Evolutionary conservation across 2,329 filamentous ascomycete genomes (phyloP).

Genomic region (Fusarium xyrophilum): DNA sequence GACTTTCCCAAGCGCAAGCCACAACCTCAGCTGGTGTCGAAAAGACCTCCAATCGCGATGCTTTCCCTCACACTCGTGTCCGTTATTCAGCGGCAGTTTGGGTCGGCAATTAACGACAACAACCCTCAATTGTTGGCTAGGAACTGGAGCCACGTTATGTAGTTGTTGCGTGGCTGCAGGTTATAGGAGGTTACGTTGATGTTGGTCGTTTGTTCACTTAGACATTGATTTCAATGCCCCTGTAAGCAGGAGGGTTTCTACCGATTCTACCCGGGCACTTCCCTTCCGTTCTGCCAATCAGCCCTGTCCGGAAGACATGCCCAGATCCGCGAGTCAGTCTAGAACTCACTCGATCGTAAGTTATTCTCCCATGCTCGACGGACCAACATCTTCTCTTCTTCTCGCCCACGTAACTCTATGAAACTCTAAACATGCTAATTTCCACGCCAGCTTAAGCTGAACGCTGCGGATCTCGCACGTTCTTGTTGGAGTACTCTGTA

Average conservation of each 20-base stretch:
- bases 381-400: not conserved
- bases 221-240: not conserved
- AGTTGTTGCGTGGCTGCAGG: constrained; percentile 1
- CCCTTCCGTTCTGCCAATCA: not conserved
- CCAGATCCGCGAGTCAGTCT: not conserved
- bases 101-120: not conserved
- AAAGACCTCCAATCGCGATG: not conserved
- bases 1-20: not conserved
- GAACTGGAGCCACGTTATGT: not conserved
- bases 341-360: constrained; percentile 12
- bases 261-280: not conserved
- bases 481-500: constrained; percentile 10
- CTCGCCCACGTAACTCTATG: too few species aligned
- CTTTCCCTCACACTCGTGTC: not conserved
- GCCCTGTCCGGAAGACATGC: not conserved
- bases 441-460: constrained; percentile 9
- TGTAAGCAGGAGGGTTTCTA: not conserved
- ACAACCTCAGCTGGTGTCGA: not conserved
- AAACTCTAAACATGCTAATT: constrained; percentile 4
- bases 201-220: not conserved
- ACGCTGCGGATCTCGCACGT: constrained; percentile 9
- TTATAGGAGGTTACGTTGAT: not conserved
- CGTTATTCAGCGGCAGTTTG: not conserved
- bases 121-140: not conserved
- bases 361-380: not conserved